These are phyloP conservation scores for Massariosphaeria phaeospora DNA, from an alignment of 495 filamentous ascomycete species.

Conservation along the genomic window DNA sequence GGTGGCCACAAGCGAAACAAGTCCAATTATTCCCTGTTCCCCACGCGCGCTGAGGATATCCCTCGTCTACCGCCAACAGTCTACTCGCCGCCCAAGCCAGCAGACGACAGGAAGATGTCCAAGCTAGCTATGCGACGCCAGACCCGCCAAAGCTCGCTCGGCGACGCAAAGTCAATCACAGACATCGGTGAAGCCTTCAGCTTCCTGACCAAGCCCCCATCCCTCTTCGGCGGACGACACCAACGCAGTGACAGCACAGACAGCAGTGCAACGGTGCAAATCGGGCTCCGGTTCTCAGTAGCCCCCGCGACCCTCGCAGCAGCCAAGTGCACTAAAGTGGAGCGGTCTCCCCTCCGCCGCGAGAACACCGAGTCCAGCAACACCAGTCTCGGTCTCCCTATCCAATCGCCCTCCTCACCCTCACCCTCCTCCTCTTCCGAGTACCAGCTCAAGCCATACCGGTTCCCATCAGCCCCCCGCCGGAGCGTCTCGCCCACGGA, in stretches of 20 bases:
- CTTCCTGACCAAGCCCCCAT: conserved; percentile 18
- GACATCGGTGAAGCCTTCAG: conserved; percentile 31
- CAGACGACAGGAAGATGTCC: background rate
- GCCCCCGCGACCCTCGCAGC: conserved; percentile 34
- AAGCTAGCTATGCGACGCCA: conserved; percentile 24
- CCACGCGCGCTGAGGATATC: conserved; percentile 30
- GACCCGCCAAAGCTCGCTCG: conserved; percentile 12
- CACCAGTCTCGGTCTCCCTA: conserved; percentile 23
- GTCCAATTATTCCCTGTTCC: conserved; percentile 33
- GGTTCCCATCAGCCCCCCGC: conserved; percentile 15
- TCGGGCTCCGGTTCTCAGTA: conserved; percentile 35
- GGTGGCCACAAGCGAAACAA: conserved; percentile 27
- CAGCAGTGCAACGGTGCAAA: conserved; percentile 36
- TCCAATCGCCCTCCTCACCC: conserved; percentile 23
- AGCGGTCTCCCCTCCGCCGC: conserved; percentile 11
- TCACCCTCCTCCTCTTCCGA: conserved; percentile 7
- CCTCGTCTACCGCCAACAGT: conserved; percentile 33
- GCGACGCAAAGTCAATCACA: conserved; percentile 27
- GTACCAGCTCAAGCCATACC: background rate
- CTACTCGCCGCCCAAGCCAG: conserved; percentile 29
- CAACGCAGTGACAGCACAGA: conserved; percentile 24
- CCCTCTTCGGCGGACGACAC: conserved; percentile 16
- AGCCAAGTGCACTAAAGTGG: conserved; percentile 20
- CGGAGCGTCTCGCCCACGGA: background rate
- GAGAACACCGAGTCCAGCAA: conserved; percentile 26